Evolutionary conservation across 768 basidiomycete genomes (phyloP).

Genomic region (Lanmaoa pseudosensibilis): DNA sequence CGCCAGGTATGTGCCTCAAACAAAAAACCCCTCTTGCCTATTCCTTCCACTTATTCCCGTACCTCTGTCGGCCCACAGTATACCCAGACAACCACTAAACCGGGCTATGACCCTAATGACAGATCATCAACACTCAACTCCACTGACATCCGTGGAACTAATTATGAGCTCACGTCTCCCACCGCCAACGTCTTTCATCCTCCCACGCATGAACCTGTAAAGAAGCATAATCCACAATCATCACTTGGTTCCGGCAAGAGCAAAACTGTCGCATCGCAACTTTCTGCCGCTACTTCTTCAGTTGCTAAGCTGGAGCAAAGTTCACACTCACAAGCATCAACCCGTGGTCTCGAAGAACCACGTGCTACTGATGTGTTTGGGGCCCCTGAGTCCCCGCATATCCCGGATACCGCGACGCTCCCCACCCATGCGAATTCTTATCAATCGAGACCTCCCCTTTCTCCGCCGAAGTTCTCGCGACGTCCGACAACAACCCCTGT

Average conservation of each 20-base stretch:
- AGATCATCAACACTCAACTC: constrained; percentile 22
- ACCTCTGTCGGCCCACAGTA: constrained; percentile 17
- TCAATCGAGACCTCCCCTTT: constrained; percentile 4
- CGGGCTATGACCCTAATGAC: constrained; percentile 22
- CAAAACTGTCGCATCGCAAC: constrained; percentile 10
- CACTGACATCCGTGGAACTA: constrained; percentile 28
- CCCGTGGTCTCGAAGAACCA: constrained; percentile 19
- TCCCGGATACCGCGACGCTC: constrained; percentile 2
- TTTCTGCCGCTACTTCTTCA: constrained; percentile 11
- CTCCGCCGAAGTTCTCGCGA: constrained; percentile 24
- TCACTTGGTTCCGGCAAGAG: constrained; percentile 27
- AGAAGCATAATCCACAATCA: constrained; percentile 15
- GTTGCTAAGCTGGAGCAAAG: constrained; percentile 11
- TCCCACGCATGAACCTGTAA: constrained; percentile 16
- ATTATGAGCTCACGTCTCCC: constrained; percentile 30
- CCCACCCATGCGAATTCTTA: constrained; percentile 13
- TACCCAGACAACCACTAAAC: constrained; percentile 22
- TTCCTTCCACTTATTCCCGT: constrained; percentile 9
- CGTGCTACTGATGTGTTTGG: constrained; percentile 11
- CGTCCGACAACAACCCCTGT: constrained; percentile 44
- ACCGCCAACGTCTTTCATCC: constrained; percentile 7
- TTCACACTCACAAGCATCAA: constrained; percentile 21
- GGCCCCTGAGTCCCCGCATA: constrained; percentile 10
- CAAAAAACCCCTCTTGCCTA: background rate
- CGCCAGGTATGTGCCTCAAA: constrained; percentile 49